Conservation (phyloP, 148 eudicot genomes). For the Limonium bicolor region DNA sequence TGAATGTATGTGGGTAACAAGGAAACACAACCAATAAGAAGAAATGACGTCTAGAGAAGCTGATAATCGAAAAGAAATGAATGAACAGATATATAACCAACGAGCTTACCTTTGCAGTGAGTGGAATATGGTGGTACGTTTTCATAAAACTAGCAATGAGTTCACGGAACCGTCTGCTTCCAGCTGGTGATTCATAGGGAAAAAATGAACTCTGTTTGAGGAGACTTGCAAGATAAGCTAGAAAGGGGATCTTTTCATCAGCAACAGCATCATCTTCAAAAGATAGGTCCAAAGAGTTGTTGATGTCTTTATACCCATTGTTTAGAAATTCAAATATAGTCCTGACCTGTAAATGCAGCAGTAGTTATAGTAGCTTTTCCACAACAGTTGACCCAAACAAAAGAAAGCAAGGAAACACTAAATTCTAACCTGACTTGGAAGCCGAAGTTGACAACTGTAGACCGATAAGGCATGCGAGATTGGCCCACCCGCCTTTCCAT, state of each 20-base stretch:
- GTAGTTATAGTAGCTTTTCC: neutral
- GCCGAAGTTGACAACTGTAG: conserved; percentile 87
- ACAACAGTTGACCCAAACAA: neutral
- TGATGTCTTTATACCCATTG: conserved; percentile 75
- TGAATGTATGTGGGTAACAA: no score
- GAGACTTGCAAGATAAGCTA: conserved; percentile 82
- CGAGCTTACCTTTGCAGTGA: conserved; percentile 73
- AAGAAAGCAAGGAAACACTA: conserved; percentile 11
- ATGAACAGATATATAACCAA: no score
- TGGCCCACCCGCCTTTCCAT: conserved; percentile 88
- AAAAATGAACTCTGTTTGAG: conserved; percentile 47
- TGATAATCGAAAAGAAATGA: no score
- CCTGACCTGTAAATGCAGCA: conserved; percentile 45
- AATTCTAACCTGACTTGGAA: conserved; percentile 59
- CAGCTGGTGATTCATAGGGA: conserved; percentile 82
- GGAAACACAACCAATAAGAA: no score
- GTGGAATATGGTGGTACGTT: conserved; percentile 81
- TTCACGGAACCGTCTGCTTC: conserved; percentile 71
- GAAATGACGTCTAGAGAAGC: no score
- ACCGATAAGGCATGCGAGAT: conserved; percentile 97
- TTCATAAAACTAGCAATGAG: conserved; percentile 77
- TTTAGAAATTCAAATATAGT: conserved; percentile 78
- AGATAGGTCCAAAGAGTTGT: conserved; percentile 81
- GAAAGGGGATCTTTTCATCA: conserved; percentile 94
- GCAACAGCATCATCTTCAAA: conserved; percentile 90